Evolutionary conservation across 352 stramenopile species (phyloP).

Genomic region (Phytophthora kernoviae): DNA sequence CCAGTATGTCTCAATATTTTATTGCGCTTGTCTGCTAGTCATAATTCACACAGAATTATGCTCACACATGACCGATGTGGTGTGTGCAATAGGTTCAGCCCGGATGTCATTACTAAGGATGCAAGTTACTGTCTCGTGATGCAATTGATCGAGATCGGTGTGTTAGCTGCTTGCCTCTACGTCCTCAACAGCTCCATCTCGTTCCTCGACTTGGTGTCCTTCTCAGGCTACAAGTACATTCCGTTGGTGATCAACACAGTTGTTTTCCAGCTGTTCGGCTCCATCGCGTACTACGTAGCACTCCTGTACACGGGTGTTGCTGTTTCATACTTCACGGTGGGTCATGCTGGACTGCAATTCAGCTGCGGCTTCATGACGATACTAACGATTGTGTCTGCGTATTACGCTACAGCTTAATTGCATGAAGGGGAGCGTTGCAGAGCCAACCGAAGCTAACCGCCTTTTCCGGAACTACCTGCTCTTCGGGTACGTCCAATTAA

Average conservation of each 20-base stretch:
- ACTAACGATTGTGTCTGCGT: slow-evolving; percentile 13
- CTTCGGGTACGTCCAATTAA: slow-evolving; percentile 59
- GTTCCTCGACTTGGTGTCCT: slow-evolving; percentile 96
- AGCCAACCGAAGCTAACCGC: slow-evolving; percentile 74
- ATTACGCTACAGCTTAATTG: slow-evolving; percentile 69
- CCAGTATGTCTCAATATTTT: slow-evolving; percentile 55
- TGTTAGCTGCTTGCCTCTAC: slow-evolving; percentile 95
- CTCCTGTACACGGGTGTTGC: slow-evolving; percentile 94
- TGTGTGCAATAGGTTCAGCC: slow-evolving; percentile 89
- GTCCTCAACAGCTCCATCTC: slow-evolving; percentile 92
- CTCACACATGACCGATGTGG: slow-evolving; percentile 1
- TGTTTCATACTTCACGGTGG: slow-evolving; percentile 95
- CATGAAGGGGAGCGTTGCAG: slow-evolving; percentile 85
- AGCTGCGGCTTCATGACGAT: neutral
- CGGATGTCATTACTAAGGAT: slow-evolving; percentile 95
- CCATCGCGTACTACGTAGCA: slow-evolving; percentile 91
- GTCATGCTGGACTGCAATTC: slow-evolving; percentile 6
- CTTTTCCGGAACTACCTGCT: slow-evolving; percentile 88
- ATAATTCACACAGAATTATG: neutral
- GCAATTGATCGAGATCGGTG: slow-evolving; percentile 92
- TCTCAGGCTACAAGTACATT: slow-evolving; percentile 99
- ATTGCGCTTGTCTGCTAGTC: neutral
- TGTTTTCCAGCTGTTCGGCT: slow-evolving; percentile 83
- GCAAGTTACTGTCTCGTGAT: slow-evolving; percentile 91
- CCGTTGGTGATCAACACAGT: slow-evolving; percentile 95